These are phyloP conservation scores for Periconia macrospinosa DNA, from an alignment of 2,329 filamentous ascomycete species.

Conservation along the genomic window DNA sequence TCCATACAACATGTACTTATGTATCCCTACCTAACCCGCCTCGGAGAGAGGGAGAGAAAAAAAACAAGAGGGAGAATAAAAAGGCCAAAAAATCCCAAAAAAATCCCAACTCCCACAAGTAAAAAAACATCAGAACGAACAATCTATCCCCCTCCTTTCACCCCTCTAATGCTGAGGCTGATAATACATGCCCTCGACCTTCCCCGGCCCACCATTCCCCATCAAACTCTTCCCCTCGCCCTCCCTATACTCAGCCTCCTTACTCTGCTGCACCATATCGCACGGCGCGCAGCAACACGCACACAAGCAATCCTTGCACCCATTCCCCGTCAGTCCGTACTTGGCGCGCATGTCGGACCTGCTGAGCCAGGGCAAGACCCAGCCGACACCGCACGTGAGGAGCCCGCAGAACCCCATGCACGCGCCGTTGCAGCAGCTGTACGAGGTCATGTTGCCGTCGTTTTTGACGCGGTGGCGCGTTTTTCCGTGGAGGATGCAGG, in stretches of 20 bases:
- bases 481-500: conserved; percentile 35
- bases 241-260: conserved; percentile 31
- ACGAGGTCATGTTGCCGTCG: conserved; percentile 28
- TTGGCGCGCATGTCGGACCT: conserved; percentile 36
- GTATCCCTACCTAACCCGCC: no score
- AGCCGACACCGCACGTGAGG: conserved; percentile 26
- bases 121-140: not conserved
- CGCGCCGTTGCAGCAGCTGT: conserved; percentile 32
- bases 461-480: conserved; percentile 33
- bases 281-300: conserved; percentile 39
- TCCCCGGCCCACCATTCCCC: conserved; percentile 21
- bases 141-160: not conserved
- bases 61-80: no score
- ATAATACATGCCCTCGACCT: conserved; percentile 27
- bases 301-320: conserved; percentile 37
- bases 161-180: conserved; percentile 19
- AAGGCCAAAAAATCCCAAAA: no score
- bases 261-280: conserved; percentile 38
- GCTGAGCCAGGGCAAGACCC: conserved; percentile 35
- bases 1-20: no score
- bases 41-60: no score
- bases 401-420: conserved; percentile 30
- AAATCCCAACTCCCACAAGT: not conserved
- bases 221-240: conserved; percentile 9
- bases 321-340: conserved; percentile 35